phyloP scores from a whole-genome alignment of 208 protist species.

The Trypanosomatidae sp. region DNA sequence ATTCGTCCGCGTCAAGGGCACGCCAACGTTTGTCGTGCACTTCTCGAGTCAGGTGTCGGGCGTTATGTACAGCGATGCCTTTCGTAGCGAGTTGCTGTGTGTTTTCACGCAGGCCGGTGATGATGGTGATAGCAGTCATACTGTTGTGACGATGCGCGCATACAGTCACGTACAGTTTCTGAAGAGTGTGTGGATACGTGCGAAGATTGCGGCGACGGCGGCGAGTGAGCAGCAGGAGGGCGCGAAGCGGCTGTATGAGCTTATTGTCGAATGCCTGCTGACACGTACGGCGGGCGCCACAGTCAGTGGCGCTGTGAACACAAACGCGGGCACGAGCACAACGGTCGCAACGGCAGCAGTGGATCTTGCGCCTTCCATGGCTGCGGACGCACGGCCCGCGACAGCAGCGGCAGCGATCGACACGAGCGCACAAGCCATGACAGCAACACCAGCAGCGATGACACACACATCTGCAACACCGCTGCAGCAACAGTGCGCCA shows the following conservation, averaged over 20 bases:
- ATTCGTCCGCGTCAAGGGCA: constrained; percentile 28
- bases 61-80: constrained; percentile 45
- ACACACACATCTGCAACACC: too few relatives aligned
- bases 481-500: too few relatives aligned
- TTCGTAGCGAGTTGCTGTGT: constrained; percentile 30
- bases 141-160: constrained; percentile 16
- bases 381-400: too few relatives aligned
- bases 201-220: constrained; percentile 19
- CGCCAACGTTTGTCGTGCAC: constrained; percentile 36
- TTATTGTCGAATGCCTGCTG: constrained; percentile 13
- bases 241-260: constrained; percentile 13
- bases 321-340: too few relatives aligned
- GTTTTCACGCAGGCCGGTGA: constrained; percentile 23
- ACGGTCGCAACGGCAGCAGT: too few relatives aligned
- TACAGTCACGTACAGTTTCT: constrained; percentile 42
- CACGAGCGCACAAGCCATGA: too few relatives aligned
- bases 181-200: constrained; percentile 28
- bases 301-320: too few relatives aligned
- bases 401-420: too few relatives aligned
- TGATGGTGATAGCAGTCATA: constrained; percentile 4
- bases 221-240: constrained; percentile 20
- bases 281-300: too few relatives aligned
- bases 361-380: too few relatives aligned
- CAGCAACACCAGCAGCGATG: too few relatives aligned
- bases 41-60: constrained; percentile 40